These are phyloP conservation scores for Spergularia azorica DNA, from an alignment of 179 eudicot genomes.

Conservation along the genomic window DNA sequence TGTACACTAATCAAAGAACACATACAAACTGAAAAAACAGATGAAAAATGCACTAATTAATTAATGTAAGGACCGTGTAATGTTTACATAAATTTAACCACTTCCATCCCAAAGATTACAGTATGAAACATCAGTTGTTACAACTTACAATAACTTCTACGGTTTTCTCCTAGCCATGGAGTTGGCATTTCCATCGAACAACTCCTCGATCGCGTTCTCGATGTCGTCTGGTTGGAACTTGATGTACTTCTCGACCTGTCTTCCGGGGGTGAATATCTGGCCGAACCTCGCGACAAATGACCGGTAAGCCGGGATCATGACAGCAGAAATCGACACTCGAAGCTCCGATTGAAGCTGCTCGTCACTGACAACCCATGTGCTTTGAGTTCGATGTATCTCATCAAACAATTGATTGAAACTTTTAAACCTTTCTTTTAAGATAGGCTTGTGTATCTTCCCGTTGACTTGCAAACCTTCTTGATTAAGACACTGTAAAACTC, in stretches of 20 bases:
- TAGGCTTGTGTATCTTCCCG: slow-evolving; percentile 65
- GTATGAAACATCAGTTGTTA: neutral
- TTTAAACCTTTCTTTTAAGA: slow-evolving; percentile 72
- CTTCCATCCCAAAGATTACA: neutral
- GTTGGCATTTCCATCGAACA: slow-evolving; percentile 63
- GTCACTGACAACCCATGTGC: slow-evolving; percentile 71
- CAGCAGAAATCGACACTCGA: slow-evolving; percentile 73
- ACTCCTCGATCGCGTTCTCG: slow-evolving; percentile 59
- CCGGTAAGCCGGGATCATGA: slow-evolving; percentile 77
- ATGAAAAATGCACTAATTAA: slow-evolving; percentile 2
- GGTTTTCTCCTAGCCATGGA: slow-evolving; percentile 46
- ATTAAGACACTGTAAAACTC: slow-evolving; percentile 44
- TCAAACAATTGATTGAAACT: slow-evolving; percentile 64
- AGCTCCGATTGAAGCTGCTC: slow-evolving; percentile 87
- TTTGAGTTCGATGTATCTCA: slow-evolving; percentile 67
- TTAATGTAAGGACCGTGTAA: slow-evolving; percentile 14
- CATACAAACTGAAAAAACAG: neutral
- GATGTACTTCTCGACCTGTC: slow-evolving; percentile 75
- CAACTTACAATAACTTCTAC: slow-evolving; percentile 9
- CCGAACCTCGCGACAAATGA: slow-evolving; percentile 66
- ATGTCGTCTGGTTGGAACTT: slow-evolving; percentile 80
- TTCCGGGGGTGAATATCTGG: slow-evolving; percentile 61
- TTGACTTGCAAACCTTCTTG: slow-evolving; percentile 62
- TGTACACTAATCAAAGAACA: slow-evolving; percentile 14
- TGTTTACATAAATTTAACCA: neutral